Base-by-base conservation (phyloP, 176 grass and related monocot species). In the Eleusine indica region DNA sequence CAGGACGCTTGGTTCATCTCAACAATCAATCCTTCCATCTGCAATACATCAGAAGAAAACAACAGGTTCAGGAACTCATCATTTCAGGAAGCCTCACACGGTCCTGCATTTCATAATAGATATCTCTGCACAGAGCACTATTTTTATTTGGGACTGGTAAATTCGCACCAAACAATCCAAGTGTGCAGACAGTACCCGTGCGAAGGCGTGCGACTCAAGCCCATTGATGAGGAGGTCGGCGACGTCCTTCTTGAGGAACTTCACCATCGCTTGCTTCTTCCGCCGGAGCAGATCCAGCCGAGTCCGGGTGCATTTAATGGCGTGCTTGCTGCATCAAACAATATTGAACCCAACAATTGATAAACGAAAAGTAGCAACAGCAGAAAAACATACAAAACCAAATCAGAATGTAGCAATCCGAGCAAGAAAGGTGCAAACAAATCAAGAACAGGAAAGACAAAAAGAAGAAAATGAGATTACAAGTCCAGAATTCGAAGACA, bases 191-290 rank as follows among this genome's bases (percentile, higher is more conserved):
- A 40, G 70, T 90, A 98, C 97, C 93, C 97, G 77, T 87, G 69
- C 87, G 71, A 92, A 96, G 73, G 97, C 93, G 83, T 89, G 86
- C 60, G 79, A 44, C 29, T 96, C 88, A 22, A 81, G 93, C 53
- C 84, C 84, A 43, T 80, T 86, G 73, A 84, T 84, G 86, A 99
- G 67, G 81, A 99, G 91, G 77, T 96, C 93, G 46, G 91, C 91
- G 61, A 99, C 88, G 88, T 99, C 97, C 70, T 93, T 92, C 87
- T 88, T 99, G 46, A 99, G 73, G 88, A 96, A 94, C 81, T 89
- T 84, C 5, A 92, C 81, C 87, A 92, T 88, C 9, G 89, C 97
- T 70, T 94, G 89, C 84, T 99, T 99, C 91, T 99, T 99, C 86
- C 89, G 91, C 84, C 75, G 80, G 18, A 99, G 86, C 80, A 89